A percentile compares a stretch with the other conserved stretches of the same genome.
Conservation (phyloP, 768 basidiomycete genomes). For the Paxillus ammoniavirescens region DNA sequence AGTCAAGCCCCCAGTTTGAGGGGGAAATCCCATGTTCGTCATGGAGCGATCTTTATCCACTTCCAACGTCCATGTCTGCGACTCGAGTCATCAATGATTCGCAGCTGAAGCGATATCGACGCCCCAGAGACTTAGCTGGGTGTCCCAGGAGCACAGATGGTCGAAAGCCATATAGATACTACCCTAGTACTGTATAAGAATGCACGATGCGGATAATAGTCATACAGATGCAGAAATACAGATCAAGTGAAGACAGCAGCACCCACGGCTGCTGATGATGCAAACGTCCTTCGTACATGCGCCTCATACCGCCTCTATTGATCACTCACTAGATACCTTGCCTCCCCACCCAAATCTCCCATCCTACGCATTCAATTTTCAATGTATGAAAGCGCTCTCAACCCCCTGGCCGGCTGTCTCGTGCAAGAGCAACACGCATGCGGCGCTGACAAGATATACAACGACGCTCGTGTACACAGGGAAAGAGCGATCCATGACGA, state of each 20-base stretch:
- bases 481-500: slow-evolving; percentile 63
- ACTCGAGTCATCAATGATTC: no score
- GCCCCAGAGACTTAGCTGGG: no score
- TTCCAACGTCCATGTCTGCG: no score
- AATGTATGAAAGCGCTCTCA: slow-evolving; percentile 21
- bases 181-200: neutral
- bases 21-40: neutral
- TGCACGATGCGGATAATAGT: neutral
- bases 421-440: slow-evolving; percentile 58
- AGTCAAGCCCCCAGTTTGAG: slow-evolving; percentile 64
- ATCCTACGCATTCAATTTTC: no score
- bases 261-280: neutral
- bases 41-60: no score
- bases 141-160: no score
- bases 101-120: no score
- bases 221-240: neutral
- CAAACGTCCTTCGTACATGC: neutral
- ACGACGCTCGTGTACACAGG: slow-evolving; percentile 76
- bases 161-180: neutral
- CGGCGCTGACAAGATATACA: slow-evolving; percentile 60
- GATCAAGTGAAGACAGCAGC: neutral
- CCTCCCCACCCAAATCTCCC: neutral
- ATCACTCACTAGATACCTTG: no score
- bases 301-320: neutral
- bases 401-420: slow-evolving; percentile 47